Evolutionary conservation across 495 filamentous ascomycete species (phyloP).

Genomic region (Lepraria neglecta): DNA sequence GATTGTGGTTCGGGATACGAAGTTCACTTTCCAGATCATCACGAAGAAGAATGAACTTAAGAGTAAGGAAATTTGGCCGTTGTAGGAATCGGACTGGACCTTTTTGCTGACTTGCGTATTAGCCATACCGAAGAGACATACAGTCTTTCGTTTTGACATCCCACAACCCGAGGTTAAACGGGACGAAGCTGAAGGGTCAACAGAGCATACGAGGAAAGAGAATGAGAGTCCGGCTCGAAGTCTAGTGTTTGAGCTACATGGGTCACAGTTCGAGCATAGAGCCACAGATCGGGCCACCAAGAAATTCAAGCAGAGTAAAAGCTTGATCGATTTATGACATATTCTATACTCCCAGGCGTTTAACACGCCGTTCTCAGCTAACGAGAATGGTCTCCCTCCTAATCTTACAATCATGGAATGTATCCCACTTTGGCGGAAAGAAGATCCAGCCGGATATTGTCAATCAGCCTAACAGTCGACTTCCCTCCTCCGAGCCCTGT

Average conservation of each 20-base stretch:
- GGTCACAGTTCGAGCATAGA: slow-evolving; percentile 76
- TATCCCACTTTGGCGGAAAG: slow-evolving; percentile 23
- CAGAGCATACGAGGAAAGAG: slow-evolving; percentile 26
- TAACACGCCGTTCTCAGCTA: background rate
- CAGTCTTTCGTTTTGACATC: slow-evolving; percentile 73
- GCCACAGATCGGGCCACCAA: slow-evolving; percentile 79
- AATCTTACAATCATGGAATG: slow-evolving; percentile 9
- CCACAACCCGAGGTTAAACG: slow-evolving; percentile 39
- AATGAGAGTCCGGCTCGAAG: slow-evolving; percentile 23
- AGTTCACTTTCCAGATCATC: slow-evolving; percentile 78
- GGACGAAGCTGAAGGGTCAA: slow-evolving; percentile 21
- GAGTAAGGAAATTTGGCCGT: slow-evolving; percentile 39
- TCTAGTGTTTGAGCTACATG: slow-evolving; percentile 81
- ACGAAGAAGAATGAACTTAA: slow-evolving; percentile 57
- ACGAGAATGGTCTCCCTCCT: background rate
- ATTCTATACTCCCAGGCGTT: background rate
- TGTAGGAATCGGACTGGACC: background rate
- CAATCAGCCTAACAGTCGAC: slow-evolving; percentile 79
- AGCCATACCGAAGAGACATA: slow-evolving; percentile 83
- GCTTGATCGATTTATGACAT: slow-evolving; percentile 59
- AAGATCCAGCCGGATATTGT: slow-evolving; percentile 74
- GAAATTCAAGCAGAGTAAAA: slow-evolving; percentile 73
- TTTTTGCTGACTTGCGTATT: background rate
- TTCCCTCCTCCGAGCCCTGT: slow-evolving; percentile 60
- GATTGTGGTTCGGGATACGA: slow-evolving; percentile 83